Evolutionary conservation across 148 eudicot genomes (phyloP).

Genomic region (Drosera capensis): DNA sequence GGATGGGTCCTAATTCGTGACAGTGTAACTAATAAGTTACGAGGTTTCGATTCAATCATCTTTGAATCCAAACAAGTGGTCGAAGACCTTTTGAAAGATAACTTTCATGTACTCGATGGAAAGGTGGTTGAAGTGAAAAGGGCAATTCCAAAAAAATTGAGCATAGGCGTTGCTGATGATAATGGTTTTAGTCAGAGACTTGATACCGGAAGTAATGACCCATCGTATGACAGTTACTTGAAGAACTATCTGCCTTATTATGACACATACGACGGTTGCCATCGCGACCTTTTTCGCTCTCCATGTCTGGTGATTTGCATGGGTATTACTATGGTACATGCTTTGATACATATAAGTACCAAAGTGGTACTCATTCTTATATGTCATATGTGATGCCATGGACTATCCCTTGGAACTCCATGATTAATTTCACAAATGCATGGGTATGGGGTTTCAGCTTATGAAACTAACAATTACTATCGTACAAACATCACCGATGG

Average conservation of each 20-base stretch:
- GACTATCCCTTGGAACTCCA: too few species aligned
- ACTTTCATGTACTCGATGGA: slow-evolving; percentile 57
- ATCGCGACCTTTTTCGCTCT: too few species aligned
- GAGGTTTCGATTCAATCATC: slow-evolving; percentile 86
- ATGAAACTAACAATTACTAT: too few species aligned
- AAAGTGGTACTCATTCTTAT: too few species aligned
- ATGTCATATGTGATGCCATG: too few species aligned
- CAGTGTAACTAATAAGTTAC: slow-evolving; percentile 50
- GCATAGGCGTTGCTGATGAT: slow-evolving; percentile 11
- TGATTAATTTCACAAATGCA: too few species aligned
- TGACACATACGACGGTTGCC: slow-evolving; percentile 13
- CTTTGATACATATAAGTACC: too few species aligned
- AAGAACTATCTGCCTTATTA: background rate
- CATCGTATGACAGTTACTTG: slow-evolving; percentile 15
- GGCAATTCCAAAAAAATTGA: slow-evolving; percentile 53
- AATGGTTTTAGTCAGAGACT: slow-evolving; percentile 14
- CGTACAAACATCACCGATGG: too few species aligned
- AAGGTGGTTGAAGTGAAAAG: slow-evolving; percentile 72
- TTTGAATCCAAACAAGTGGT: slow-evolving; percentile 75
- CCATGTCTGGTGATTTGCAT: too few species aligned
- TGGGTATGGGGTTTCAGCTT: too few species aligned
- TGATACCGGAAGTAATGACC: slow-evolving; percentile 16
- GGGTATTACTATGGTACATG: too few species aligned
- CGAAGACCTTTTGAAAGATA: slow-evolving; percentile 38
- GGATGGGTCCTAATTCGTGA: slow-evolving; percentile 88